Evolutionary conservation across 768 basidiomycete species (phyloP).

Genomic region (Podaxis sp.): DNA sequence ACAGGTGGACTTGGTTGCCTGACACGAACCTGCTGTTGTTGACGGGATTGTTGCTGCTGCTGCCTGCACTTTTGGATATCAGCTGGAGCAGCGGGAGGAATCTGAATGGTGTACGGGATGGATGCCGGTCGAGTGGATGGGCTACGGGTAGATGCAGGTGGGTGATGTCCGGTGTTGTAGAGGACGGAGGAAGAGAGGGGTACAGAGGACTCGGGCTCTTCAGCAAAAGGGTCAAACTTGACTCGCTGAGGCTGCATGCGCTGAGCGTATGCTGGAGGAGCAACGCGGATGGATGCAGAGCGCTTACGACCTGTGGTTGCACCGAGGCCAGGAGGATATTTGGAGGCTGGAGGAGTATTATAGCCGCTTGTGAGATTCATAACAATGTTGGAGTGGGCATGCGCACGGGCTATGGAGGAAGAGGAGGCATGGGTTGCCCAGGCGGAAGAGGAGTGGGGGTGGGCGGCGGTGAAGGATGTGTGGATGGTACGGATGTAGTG

Average conservation of each 20-base stretch:
- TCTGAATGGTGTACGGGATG: constrained; percentile 23
- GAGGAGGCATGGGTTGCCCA: constrained; percentile 20
- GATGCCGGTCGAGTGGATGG: background rate
- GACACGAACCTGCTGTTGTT: background rate
- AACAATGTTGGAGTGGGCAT: constrained; percentile 18
- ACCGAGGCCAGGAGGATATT: constrained; percentile 6
- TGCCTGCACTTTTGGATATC: constrained; percentile 19
- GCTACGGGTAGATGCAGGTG: background rate
- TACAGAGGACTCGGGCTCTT: constrained; percentile 20
- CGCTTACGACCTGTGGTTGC: constrained; percentile 3
- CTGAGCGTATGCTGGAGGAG: constrained; percentile 10
- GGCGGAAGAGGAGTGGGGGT: constrained; percentile 18
- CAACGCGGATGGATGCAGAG: constrained; percentile 22
- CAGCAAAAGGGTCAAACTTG: constrained; percentile 33
- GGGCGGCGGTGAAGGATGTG: constrained; percentile 30
- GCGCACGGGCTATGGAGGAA: constrained; percentile 15
- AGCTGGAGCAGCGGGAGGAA: constrained; percentile 19
- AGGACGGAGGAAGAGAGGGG: background rate
- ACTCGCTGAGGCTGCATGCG: constrained; percentile 14
- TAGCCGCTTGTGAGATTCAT: constrained; percentile 18
- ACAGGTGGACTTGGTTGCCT: constrained; percentile 1
- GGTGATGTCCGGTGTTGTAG: background rate
- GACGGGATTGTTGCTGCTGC: constrained; percentile 1
- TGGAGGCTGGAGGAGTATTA: background rate
- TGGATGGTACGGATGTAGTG: constrained; percentile 40